phyloP scores from a whole-genome alignment of 2,329 filamentous ascomycete genomes.

The Sarocladium kiliense region DNA sequence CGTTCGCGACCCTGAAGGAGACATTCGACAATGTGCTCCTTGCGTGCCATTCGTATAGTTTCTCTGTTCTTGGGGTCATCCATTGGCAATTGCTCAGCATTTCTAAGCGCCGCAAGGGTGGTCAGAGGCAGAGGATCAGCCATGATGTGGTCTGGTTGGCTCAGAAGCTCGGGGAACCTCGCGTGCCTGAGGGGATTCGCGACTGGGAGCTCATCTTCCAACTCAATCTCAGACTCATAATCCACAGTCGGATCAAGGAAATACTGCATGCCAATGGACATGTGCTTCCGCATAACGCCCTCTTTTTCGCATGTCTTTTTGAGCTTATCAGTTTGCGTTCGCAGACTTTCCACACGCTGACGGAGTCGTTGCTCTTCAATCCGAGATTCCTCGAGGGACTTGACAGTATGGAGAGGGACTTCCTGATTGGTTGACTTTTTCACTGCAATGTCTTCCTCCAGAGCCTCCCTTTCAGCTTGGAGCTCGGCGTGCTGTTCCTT shows the following conservation, averaged over 20 bases:
- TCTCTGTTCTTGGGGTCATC: constrained; percentile 26
- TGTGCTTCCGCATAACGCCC: constrained; percentile 36
- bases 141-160: constrained; percentile 42
- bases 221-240: constrained; percentile 34
- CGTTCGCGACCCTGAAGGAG: constrained; percentile 27
- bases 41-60: constrained; percentile 35
- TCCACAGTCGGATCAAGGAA: constrained; percentile 30
- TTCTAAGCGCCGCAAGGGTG: constrained; percentile 33
- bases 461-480: constrained; percentile 27
- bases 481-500: constrained; percentile 43
- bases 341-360: constrained; percentile 26
- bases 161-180: constrained; percentile 40
- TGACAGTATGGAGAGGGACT: not conserved
- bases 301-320: constrained; percentile 34
- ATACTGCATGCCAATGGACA: constrained; percentile 32
- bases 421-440: constrained; percentile 15
- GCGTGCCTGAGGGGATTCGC: constrained; percentile 29
- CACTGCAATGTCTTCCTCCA: constrained; percentile 21
- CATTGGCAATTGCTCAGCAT: constrained; percentile 30
- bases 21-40: constrained; percentile 42
- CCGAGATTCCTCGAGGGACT: constrained; percentile 20
- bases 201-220: constrained; percentile 25
- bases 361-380: constrained; percentile 30
- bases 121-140: constrained; percentile 31
- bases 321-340: constrained; percentile 19